Base-by-base conservation (phyloP, 2,329 filamentous ascomycete species). In the Grosmannia clavigera region DNA sequence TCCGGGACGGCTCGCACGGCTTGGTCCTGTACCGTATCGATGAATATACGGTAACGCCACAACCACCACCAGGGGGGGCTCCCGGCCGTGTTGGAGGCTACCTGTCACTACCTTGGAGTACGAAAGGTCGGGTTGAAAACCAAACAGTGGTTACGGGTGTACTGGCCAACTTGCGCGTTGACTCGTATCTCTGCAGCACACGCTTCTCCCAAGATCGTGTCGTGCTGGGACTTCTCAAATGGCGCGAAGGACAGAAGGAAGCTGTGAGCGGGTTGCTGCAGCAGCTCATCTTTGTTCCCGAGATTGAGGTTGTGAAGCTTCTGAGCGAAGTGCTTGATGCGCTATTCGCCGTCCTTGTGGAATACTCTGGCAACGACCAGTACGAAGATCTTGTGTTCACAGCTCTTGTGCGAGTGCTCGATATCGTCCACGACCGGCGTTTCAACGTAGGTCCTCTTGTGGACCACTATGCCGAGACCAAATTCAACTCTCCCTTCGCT, bases 281-380 rank as follows among this genome's bases (percentile, higher is more conserved):
- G 69, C 86, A 92, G 65, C 82, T 97, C 56, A 85, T 92, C 25
- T 97, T 97, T 65, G 92, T 99, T 0, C 89, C 94, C 0, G 94
- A 99, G 70, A 96, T 97, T 60, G 95, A 99, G 73, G 89, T 99
- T 40, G 94, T 99, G 63, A 99, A 97, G 75, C 81, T 97, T 51
- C 76, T 97, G 9, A 87, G 83, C 64, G 88, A 95, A 67, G 91
- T 97, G 1, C 86, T 99, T 58, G 90, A 96, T 70, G 84, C 90
- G 0, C 81, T 99, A 0, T 99, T 99, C 69, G 87, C 90, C 6
- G 91, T 96, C 33, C 77, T 97, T 33, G 89, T 95, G 35, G 91
- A 96, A 66, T 86, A 95, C 68, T 85, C 90, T n/a, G 90, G 90
- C 11, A 90, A 90, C 65, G 90, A 95, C 64, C 90, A 95, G 68